Evolutionary conservation across 768 basidiomycete species (phyloP).

Genomic region (Gymnopilus junonius): DNA sequence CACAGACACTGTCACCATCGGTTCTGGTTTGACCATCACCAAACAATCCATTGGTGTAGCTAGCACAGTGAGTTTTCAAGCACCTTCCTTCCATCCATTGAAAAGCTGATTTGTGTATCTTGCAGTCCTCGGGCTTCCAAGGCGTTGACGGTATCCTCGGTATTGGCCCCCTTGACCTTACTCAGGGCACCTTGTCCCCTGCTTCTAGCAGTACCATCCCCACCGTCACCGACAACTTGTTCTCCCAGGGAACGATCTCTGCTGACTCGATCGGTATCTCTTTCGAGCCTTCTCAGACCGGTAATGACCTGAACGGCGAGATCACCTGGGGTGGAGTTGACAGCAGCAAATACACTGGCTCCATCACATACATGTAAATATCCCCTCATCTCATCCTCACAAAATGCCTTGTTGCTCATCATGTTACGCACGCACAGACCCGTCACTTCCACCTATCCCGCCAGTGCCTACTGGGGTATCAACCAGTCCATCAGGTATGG

Average conservation of each 20-base stretch:
- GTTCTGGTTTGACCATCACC: constrained; percentile 49
- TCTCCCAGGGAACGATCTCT: constrained; percentile 41
- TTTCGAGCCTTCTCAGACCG: constrained; percentile 49
- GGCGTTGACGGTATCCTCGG: constrained; percentile 72
- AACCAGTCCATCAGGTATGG: constrained; percentile 59
- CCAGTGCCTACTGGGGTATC: constrained; percentile 62
- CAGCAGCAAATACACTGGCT: constrained; percentile 45
- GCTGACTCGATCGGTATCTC: constrained; percentile 50
- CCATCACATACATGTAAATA: constrained; percentile 45
- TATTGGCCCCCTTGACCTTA: constrained; percentile 67
- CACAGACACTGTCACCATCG: constrained; percentile 60
- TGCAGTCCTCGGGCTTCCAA: constrained; percentile 42
- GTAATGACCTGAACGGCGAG: constrained; percentile 47
- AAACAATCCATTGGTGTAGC: constrained; percentile 72
- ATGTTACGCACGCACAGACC: constrained; percentile 34
- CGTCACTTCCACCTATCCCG: constrained; percentile 50
- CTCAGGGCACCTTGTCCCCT: constrained; percentile 41
- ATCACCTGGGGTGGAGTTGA: constrained; percentile 60
- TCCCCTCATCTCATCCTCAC: background rate
- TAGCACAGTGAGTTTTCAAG: constrained; percentile 24
- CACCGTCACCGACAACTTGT: constrained; percentile 62
- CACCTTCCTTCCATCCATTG: background rate
- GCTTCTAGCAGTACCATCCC: constrained; percentile 39
- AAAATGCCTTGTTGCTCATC: background rate
- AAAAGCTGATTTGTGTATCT: constrained; percentile 3